Percentiles rank a stretch among this genome's conserved stretches.
Conservation (phyloP, 2,329 filamentous ascomycete genomes). For the Aspergillus hiratsukae region DNA sequence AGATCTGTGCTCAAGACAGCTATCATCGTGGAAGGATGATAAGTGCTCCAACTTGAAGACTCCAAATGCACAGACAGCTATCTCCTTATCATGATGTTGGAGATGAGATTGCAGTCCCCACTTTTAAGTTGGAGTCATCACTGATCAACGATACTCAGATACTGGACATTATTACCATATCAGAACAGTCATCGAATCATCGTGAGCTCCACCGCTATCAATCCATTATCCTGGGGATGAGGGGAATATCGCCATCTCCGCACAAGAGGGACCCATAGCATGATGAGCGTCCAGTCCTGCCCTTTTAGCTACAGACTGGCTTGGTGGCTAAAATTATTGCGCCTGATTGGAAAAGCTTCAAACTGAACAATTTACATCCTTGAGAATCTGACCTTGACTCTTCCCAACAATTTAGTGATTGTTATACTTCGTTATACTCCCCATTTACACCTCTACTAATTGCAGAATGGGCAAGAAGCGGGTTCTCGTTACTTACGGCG, state of each 20-base stretch:
- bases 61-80: slow-evolving; percentile 8
- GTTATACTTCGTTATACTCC: background rate
- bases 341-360: background rate
- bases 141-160: background rate
- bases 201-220: background rate
- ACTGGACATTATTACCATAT: background rate
- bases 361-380: background rate
- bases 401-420: background rate
- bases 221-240: background rate
- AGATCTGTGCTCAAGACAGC: background rate
- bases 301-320: slow-evolving; percentile 2
- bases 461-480: slow-evolving; percentile 11
- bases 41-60: background rate
- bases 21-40: background rate
- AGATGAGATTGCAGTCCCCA: background rate
- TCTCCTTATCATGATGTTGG: background rate
- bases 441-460: background rate
- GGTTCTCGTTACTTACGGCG: slow-evolving; percentile 26
- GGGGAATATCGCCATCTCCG: background rate
- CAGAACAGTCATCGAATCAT: background rate
- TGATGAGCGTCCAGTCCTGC: background rate
- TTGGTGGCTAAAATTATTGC: slow-evolving; percentile 7
- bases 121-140: background rate
- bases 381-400: background rate
- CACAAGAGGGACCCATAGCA: background rate